Percentiles rank a stretch among this genome's conserved stretches.
Conservation (phyloP, 2,329 filamentous ascomycete genomes). For the Talaromyces albobiverticillius region DNA sequence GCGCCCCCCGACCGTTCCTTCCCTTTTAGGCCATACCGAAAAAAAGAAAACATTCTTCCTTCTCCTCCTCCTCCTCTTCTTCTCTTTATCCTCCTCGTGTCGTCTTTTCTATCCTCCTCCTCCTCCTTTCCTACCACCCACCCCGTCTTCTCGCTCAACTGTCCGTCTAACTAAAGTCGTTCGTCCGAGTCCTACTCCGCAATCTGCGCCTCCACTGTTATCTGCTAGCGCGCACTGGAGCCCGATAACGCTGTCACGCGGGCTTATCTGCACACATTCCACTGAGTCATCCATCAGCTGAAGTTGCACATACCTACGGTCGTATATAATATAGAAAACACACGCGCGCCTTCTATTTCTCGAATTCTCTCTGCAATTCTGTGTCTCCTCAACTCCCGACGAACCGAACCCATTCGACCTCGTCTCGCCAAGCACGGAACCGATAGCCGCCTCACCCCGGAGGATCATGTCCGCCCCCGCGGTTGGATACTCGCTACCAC, state of each 20-base stretch:
- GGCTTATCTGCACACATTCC: neutral
- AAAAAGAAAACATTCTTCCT: neutral
- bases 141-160: neutral
- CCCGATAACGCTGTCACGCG: slow-evolving; percentile 13
- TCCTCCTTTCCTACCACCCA: neutral
- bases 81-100: no score
- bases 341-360: neutral
- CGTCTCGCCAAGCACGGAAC: neutral
- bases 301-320: neutral
- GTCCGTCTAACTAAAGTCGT: neutral
- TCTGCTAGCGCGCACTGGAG: slow-evolving; percentile 3
- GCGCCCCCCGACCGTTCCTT: neutral
- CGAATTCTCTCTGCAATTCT: neutral
- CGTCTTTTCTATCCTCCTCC: neutral
- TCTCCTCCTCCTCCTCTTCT: neutral
- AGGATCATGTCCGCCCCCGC: slow-evolving; percentile 8
- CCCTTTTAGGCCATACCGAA: neutral
- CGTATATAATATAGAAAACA: neutral
- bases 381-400: neutral
- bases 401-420: neutral
- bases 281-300: neutral
- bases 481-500: slow-evolving; percentile 45
- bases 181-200: neutral
- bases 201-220: neutral
- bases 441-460: no score